Evolutionary conservation across 345 rosid genomes (phyloP), one percentile per base, ranked within the genome.

Genomic region (Capsella bursapastoris): DNA sequence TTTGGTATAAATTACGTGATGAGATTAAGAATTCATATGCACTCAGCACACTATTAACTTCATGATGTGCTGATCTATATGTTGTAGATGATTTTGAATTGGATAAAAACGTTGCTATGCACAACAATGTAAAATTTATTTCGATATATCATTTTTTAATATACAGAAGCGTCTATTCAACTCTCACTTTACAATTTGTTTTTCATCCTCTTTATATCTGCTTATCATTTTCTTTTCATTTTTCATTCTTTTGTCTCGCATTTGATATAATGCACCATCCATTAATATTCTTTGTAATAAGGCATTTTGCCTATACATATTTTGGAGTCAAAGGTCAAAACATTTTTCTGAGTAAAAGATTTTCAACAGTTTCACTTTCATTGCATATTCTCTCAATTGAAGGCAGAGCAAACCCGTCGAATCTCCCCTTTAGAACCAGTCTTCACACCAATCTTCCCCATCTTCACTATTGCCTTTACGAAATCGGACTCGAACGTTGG

Each of bases 391-490:
- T 50, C 35, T 83, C 62, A 86, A 66, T 82, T 89, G 64, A 89
- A 85, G 63, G 86, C 78, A 11, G 84, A 64, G 70, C 97, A 93
- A 75, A 82, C 79, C 55, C 88, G 83, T 52, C 93, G 82, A 53
- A 93, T 85, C 79, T 85, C 89, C 47, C 97, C 98, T 5, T 64
- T n/a, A 0, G 61, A 52, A 6, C 89, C 91, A 1, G 89, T 90
- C 69, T 87, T 87, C 48, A 89, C 91, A 15, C 79, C 86, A 45
- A 93, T 75, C 15, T 67, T 81, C 14, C 98, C 98, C 95, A 90
- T 83, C 64, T 79, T 87, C 25, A 89, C 74, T 1, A 93, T 85
- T 0, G 97, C 81, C 52, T 82, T 71, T 2, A 84, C 90, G 44
- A 93, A 93, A 75, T 90, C 98, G 0, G 65, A 64, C 63, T 78